Evolutionary conservation across 352 stramenopile genomes (phyloP).

Genomic region (Phytophthora fragariae): DNA sequence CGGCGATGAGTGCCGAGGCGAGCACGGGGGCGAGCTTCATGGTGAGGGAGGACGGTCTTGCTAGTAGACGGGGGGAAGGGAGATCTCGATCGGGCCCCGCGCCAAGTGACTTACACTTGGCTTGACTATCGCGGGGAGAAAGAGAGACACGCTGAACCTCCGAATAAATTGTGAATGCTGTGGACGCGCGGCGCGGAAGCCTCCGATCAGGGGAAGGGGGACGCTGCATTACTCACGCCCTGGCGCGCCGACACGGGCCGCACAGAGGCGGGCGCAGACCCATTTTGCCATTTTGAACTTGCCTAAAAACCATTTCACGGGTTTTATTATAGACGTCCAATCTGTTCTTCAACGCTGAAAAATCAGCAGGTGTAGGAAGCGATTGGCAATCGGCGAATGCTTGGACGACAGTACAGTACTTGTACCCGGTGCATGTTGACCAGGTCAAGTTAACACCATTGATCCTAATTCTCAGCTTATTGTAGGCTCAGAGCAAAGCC

Average conservation of each 20-base stretch:
- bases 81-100: constrained; percentile 12
- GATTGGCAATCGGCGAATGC: too few species aligned
- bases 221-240: constrained; percentile 26
- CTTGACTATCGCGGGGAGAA: constrained; percentile 15
- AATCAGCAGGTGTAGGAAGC: too few species aligned
- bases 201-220: constrained; percentile 5
- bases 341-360: too few species aligned
- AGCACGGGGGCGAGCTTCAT: constrained; percentile 55
- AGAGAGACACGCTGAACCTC: constrained; percentile 32
- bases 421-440: too few species aligned
- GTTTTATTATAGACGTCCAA: too few species aligned
- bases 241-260: constrained; percentile 1
- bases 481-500: too few species aligned
- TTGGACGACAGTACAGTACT: too few species aligned
- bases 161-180: constrained; percentile 47
- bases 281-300: not conserved
- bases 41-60: too few species aligned
- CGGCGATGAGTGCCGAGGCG: constrained; percentile 29
- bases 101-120: constrained; percentile 7
- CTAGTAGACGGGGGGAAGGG: constrained; percentile 36
- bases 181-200: not conserved
- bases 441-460: too few species aligned
- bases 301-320: too few species aligned
- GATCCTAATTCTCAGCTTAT: too few species aligned
- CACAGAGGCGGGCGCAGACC: not conserved